Base-by-base conservation (phyloP, 2,329 filamentous ascomycete species). In the Blumeria hordei region DNA sequence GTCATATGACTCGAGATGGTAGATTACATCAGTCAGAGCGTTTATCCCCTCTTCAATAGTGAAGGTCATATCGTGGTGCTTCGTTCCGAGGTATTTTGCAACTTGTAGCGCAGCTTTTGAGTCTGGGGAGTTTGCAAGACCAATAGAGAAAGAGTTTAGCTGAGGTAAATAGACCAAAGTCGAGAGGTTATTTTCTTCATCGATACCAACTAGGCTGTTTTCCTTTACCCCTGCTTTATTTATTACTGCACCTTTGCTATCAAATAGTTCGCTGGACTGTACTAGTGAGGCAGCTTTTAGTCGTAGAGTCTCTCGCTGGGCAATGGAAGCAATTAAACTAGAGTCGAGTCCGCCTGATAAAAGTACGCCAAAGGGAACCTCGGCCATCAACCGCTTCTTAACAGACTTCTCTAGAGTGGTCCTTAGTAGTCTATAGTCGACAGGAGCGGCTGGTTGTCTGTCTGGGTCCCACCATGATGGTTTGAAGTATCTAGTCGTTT, bases 81-180 rank as follows among this genome's bases (percentile, higher is more conserved):
- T 93, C 56, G 92, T 98, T 65, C 92, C 93, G 44, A 98, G 79
- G 75, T 94, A 98, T 68, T 90, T 85, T 65, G 92, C 92, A 16
- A 95, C 92, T 70, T 95, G 85, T 56, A 88, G 73, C 16, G 92
- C 92, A 50, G 92, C 92, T 69, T 84, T 80, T 65, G 87, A 92
- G 69, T 98, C 92, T 53, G 92, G 92, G 36, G 92, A 86, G 62
- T 82, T 85, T 7, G 90, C 88, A 37, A 98, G 80, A 66, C 92
- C 92, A 62, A 98, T 98, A 14, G 92, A 98, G 76, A 98, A 98
- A 14, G 88, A 95, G 78, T 96, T 93, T 69, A 98, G 80, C 69
- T 96, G 85, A 37, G 90, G 88, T 55, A 96, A 80, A 64, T 92
- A 86, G 55, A 88, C 92, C 59, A 94, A 78, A 12, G 88, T 94